Conservation (phyloP, 1,284 basidiomycete genomes). For the Caloboletus firmus region DNA sequence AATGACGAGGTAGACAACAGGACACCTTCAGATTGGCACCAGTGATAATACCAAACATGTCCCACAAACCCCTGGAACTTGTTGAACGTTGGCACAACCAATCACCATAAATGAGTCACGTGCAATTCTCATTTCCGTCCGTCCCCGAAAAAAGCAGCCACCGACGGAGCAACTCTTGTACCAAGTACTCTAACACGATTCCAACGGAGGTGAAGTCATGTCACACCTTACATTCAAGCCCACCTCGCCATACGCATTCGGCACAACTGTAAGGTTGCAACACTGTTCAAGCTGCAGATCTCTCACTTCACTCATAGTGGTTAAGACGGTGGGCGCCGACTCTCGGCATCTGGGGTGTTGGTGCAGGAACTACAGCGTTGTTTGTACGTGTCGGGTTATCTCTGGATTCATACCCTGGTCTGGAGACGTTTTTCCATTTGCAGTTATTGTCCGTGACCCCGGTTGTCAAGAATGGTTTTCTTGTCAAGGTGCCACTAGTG, state of each 20-base stretch:
- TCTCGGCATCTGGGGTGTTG: constrained; percentile 67
- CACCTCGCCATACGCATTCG: constrained; percentile 20
- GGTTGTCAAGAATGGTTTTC: constrained; percentile 59
- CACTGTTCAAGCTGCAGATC: neutral
- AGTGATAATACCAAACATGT: neutral
- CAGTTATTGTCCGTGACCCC: constrained; percentile 67
- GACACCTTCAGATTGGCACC: neutral
- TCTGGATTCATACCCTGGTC: neutral
- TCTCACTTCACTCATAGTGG: constrained; percentile 34
- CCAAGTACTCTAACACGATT: neutral
- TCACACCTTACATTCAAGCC: constrained; percentile 25
- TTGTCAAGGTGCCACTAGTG: constrained; percentile 60
- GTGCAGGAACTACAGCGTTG: constrained; percentile 62
- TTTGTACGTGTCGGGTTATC: constrained; percentile 49
- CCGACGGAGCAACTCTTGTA: neutral
- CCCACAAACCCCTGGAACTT: too few relatives aligned
- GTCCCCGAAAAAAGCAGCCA: constrained; percentile 12
- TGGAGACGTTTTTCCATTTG: constrained; percentile 5
- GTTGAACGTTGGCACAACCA: too few relatives aligned
- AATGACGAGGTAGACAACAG: neutral
- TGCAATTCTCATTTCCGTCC: constrained; percentile 17
- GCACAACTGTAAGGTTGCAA: constrained; percentile 23
- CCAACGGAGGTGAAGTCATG: constrained; percentile 15
- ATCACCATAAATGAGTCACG: constrained; percentile 18
- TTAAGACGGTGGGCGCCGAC: constrained; percentile 58